A percentile compares a stretch with the other conserved stretches of the same genome.
phyloP scores from a whole-genome alignment of 2,329 filamentous ascomycete species.

The Graphilbum fragrans region DNA sequence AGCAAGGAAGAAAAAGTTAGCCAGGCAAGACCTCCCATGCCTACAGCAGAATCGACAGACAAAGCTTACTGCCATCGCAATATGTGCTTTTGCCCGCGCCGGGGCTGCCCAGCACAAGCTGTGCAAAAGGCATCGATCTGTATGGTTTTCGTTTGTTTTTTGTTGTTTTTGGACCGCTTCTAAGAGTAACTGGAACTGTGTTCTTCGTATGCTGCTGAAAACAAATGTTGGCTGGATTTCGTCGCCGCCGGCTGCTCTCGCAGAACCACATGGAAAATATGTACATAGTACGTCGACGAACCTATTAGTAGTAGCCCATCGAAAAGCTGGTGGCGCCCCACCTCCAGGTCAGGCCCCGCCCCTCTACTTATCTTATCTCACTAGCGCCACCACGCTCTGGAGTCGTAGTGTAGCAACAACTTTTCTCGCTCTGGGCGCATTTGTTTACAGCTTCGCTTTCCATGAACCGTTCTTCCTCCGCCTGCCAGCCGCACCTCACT shows the following conservation, averaged over 20 bases:
- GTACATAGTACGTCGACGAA: not conserved
- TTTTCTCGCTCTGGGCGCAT: not conserved
- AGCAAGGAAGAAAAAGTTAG: not conserved
- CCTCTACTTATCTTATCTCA: conserved; percentile 12
- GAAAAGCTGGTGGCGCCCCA: not conserved
- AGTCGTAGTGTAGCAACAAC: not conserved
- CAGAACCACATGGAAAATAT: too few species aligned
- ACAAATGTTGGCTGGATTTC: too few species aligned
- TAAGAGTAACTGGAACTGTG: too few species aligned
- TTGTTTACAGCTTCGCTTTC: conserved; percentile 8
- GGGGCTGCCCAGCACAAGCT: conserved; percentile 86
- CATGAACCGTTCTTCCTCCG: not conserved
- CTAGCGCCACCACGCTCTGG: conserved; percentile 1
- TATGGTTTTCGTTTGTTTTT: not conserved
- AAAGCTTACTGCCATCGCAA: conserved; percentile 78
- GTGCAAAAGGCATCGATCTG: conserved; percentile 46
- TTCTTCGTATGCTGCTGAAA: not conserved
- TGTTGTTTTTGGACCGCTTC: not conserved
- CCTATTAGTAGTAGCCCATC: not conserved
- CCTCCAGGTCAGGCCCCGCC: not conserved
- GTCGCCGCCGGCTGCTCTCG: too few species aligned
- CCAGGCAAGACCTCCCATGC: not conserved
- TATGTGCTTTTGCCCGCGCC: conserved; percentile 96
- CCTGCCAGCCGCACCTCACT: not conserved
- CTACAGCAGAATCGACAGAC: not conserved